phyloP scores from a whole-genome alignment of 2,329 filamentous ascomycete genomes.

The Tolypocladium pustulatum region DNA sequence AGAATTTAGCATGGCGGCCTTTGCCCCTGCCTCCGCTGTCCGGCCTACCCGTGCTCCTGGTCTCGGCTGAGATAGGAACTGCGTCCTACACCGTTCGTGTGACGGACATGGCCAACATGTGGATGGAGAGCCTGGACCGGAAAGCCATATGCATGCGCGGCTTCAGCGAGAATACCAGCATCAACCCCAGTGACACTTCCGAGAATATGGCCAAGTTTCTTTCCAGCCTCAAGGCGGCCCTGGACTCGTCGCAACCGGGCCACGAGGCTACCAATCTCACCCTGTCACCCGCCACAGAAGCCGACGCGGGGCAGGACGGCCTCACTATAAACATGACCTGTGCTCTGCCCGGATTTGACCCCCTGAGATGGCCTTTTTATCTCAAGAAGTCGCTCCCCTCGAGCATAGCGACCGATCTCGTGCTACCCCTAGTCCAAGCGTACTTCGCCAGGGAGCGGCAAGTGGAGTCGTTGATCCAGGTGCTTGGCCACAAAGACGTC shows the following conservation, averaged over 20 bases:
- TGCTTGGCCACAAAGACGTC: conserved; percentile 39
- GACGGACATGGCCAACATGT: conserved; percentile 65
- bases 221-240: conserved; percentile 44
- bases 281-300: conserved; percentile 22
- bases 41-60: conserved; percentile 48
- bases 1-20: conserved; percentile 30
- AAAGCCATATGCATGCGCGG: conserved; percentile 53
- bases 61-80: conserved; percentile 45
- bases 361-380: conserved; percentile 55
- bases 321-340: conserved; percentile 46
- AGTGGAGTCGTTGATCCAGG: conserved; percentile 29
- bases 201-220: conserved; percentile 60
- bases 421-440: conserved; percentile 40
- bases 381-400: conserved; percentile 35
- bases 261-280: conserved; percentile 34
- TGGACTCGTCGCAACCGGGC: conserved; percentile 34
- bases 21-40: conserved; percentile 30
- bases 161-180: conserved; percentile 52
- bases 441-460: conserved; percentile 29
- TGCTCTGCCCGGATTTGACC: conserved; percentile 51
- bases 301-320: conserved; percentile 27
- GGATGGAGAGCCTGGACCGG: conserved; percentile 54
- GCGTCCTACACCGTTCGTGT: conserved; percentile 54
- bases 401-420: conserved; percentile 34
- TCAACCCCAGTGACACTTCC: conserved; percentile 60